Conservation (phyloP, 441 rosid species). For the Jatropha multifida region DNA sequence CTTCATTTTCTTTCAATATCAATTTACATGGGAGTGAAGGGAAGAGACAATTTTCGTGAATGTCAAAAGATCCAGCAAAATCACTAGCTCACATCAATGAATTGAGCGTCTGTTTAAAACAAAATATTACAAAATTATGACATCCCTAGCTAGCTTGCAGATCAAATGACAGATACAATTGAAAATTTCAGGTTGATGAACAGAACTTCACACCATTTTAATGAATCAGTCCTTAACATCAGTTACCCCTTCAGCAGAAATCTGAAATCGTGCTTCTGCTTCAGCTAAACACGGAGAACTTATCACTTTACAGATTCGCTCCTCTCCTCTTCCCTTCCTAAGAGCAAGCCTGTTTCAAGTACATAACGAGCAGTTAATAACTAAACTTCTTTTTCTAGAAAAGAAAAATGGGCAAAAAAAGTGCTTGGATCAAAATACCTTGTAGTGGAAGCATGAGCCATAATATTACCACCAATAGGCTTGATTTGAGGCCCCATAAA, state of each 20-base stretch:
- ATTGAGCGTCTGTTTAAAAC: too few relatives aligned
- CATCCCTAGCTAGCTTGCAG: constrained; percentile 2
- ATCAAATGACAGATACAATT: constrained; percentile 15
- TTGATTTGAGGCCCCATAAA: constrained; percentile 97
- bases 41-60: too few relatives aligned
- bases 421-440: constrained; percentile 43
- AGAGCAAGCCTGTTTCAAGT: constrained; percentile 59
- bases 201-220: background rate
- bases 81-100: too few relatives aligned
- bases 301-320: constrained; percentile 94
- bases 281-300: constrained; percentile 96
- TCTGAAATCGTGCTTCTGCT: constrained; percentile 92
- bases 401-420: background rate
- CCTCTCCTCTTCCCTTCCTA: constrained; percentile 94
- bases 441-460: constrained; percentile 99
- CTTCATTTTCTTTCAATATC: too few relatives aligned
- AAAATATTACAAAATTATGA: background rate
- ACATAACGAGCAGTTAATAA: background rate
- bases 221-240: constrained; percentile 72
- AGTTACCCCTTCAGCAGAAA: constrained; percentile 79
- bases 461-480: constrained; percentile 94
- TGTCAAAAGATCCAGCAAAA: too few relatives aligned
- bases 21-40: too few relatives aligned
- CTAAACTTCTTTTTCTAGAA: background rate
- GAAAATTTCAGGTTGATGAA: background rate